Conservation (phyloP, 352 stramenopile species). For the Saprolegnia parasitica region DNA sequence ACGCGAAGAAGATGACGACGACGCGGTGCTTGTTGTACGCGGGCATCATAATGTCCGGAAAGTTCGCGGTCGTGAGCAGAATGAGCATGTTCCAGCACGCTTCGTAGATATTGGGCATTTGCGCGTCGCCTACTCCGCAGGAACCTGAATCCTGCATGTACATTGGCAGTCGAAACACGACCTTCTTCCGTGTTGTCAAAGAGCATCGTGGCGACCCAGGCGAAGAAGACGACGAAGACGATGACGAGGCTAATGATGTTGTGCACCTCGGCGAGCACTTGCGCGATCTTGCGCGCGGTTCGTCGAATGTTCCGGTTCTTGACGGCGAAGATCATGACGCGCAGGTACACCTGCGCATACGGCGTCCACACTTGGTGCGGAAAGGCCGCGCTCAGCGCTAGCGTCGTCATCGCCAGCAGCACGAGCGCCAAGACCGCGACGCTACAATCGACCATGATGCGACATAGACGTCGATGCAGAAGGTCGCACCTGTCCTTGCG, state of each 20-base stretch:
- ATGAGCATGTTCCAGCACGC: constrained; percentile 59
- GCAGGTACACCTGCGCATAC: constrained; percentile 13
- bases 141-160: neutral
- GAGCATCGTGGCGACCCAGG: constrained; percentile 51
- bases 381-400: constrained; percentile 11
- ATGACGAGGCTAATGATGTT: constrained; percentile 34
- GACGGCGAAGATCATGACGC: constrained; percentile 24
- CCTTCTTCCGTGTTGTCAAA: constrained; percentile 55
- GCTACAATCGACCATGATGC: neutral
- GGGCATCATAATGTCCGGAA: constrained; percentile 74
- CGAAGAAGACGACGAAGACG: constrained; percentile 55
- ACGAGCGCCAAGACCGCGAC: constrained; percentile 20
- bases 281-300: constrained; percentile 21
- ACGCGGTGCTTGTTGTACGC: constrained; percentile 47
- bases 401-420: neutral
- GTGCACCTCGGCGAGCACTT: constrained; percentile 23
- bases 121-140: constrained; percentile 30
- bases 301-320: constrained; percentile 29
- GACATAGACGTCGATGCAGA: neutral
- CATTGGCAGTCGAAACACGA: neutral
- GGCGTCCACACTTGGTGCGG: neutral
- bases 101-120: constrained; percentile 51
- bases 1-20: constrained; percentile 67
- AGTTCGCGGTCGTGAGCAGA: constrained; percentile 74
- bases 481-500: constrained; percentile 26